Base-by-base conservation (phyloP, 345 rosid species). In the Populus alba region DNA sequence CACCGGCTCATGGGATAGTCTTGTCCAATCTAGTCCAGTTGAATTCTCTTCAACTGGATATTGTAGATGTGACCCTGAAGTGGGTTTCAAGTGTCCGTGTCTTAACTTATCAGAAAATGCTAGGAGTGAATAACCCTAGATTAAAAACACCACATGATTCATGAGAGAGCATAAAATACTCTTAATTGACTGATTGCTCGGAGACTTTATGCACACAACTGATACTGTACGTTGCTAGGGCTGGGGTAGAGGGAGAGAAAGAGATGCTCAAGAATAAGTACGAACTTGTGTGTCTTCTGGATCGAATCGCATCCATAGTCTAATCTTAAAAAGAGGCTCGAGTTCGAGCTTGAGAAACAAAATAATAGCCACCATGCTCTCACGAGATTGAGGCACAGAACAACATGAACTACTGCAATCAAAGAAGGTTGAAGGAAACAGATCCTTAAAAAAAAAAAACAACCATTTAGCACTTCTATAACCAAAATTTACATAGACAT, bases 401-500 rank as follows among this genome's bases (percentile, higher is more conserved):
- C 63, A 57, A 57, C 63, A n/a, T 59, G 15, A 59, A 59, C 63
- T 59, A n/a, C 23, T 59, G 29, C 29, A 59, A 59, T 59, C 63
- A 59, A 59, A 11, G 63, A n/a, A 59, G 63, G 63, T 2, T 9
- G 45, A 41, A 41, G 12, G 45, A 2, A 18, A n/a, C 65, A 18
- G 20, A 31, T 18, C 22, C 8, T 23, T 0, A 57, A 23, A 57
- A 33, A 8, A 41, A 23, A 41, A 39, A 18, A 38, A 6, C 29
- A 2, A 35, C n/a, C 45, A 2, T 11, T 8, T 38, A 12, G 18
- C 45, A 69, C 12, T 25, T 71, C 51, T 80, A 59, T 62, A 15
- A 68, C 68, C 73, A 82, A 68, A 23, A 71, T 76, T 75, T 81
- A 83, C 79, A 80, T 7, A 75, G 4, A 31, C 51, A 70, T 70